Conservation (phyloP, 306 rosid species). For the Prunus fruticosa region DNA sequence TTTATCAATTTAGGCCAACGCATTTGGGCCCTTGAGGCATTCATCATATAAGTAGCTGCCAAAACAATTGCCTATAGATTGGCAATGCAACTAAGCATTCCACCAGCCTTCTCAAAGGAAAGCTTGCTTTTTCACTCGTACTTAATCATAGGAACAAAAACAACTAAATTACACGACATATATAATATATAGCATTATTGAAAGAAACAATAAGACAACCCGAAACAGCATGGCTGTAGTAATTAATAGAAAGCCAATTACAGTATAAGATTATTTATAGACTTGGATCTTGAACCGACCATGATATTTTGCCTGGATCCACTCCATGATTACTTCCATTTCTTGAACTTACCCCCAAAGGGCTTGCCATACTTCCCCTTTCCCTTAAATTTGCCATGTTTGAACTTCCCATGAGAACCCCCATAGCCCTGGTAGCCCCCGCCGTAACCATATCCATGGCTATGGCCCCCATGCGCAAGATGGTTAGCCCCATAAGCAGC, state of each 20-base stretch:
- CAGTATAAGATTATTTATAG: neutral
- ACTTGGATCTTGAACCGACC: neutral
- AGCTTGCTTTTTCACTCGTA: too few relatives aligned
- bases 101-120: too few relatives aligned
- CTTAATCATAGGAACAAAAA: too few relatives aligned
- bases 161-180: neutral
- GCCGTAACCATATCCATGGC: neutral
- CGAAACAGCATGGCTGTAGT: neutral
- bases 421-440: conserved; percentile 38
- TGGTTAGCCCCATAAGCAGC: conserved; percentile 72
- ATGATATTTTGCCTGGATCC: neutral
- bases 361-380: conserved; percentile 42
- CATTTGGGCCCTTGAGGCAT: too few relatives aligned
- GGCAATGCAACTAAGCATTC: too few relatives aligned
- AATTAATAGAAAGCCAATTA: neutral
- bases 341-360: conserved; percentile 45
- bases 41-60: too few relatives aligned
- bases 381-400: conserved; percentile 54
- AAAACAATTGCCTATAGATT: too few relatives aligned
- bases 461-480: conserved; percentile 39
- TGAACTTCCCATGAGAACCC: conserved; percentile 42
- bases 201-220: neutral
- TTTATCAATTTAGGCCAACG: too few relatives aligned
- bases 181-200: neutral
- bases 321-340: conserved; percentile 51